Evolutionary conservation across 768 basidiomycete species (phyloP).

Genomic region (Hemileccinum rubropunctum): DNA sequence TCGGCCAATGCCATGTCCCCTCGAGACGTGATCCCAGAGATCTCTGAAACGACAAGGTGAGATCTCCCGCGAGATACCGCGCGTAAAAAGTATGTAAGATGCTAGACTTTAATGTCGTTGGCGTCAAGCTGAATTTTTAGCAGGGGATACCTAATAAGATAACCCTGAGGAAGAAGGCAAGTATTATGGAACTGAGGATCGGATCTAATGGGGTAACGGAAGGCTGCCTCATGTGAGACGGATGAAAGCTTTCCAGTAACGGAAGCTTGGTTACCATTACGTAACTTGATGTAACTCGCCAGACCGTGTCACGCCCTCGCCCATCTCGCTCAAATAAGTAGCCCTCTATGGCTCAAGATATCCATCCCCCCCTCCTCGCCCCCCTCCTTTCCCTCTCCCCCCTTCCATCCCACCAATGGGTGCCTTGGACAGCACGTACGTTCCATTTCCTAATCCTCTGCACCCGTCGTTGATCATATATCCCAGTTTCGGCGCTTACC

Average conservation of each 20-base stretch:
- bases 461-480: slow-evolving; percentile 1
- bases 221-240: slow-evolving; percentile 16
- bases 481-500: slow-evolving; percentile 49
- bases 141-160: neutral
- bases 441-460: neutral
- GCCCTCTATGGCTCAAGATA: neutral
- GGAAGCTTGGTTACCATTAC: slow-evolving; percentile 17
- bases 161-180: slow-evolving; percentile 5
- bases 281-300: neutral
- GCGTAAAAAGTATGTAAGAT: no score
- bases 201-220: slow-evolving; percentile 18
- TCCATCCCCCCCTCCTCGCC: neutral
- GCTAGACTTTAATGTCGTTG: no score
- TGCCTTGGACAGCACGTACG: slow-evolving; percentile 40
- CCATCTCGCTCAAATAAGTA: slow-evolving; percentile 2
- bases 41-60: no score
- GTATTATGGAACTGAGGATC: slow-evolving; percentile 22
- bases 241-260: slow-evolving; percentile 25
- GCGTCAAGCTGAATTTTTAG: no score
- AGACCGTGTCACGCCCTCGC: slow-evolving; percentile 11
- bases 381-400: neutral
- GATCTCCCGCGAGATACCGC: no score
- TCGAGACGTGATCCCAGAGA: no score
- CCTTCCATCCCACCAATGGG: slow-evolving; percentile 11
- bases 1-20: no score